Evolutionary conservation across 177 flowering plant species (phyloP), one percentile per base, ranked within the genome.

Genomic region (Vitis hybrid): DNA sequence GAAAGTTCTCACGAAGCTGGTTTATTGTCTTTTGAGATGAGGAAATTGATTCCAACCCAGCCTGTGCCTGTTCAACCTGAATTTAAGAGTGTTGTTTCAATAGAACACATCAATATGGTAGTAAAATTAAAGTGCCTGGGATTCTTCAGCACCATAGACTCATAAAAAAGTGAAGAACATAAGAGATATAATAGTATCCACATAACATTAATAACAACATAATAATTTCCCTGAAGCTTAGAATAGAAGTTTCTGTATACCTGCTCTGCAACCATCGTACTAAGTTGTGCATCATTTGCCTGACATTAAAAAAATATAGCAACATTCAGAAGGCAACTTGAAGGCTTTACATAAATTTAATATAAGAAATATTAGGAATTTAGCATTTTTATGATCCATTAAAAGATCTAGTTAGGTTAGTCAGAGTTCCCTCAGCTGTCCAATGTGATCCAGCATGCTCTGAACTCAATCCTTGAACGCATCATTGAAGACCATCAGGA

Each of bases 201-300:
- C 53, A 14, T 16, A 34, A 66, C 0, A 59, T 22, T 56, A 56
- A n/a, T 56, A 5, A 19, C 59, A 56, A 19, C 59, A 56, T 56
- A 56, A 16, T 56, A 19, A 56, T n/a, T 16, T 56, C 19, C 19
- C 26, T 16, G 9, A 19, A 19, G 11, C 10, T 67, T 49, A 50
- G 16, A 31, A 70, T 19, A n/a, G 18, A 52, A 57, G 31, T 67
- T 62, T 31, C 16, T 9, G n/a, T 22, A 19, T 81, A 91, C 99
- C 97, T 96, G 98, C 81, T 96, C 99, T 22, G 91, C 97, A 51
- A 93, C 99, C 97, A 93, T 92, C 15, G 99, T 92, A 81, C 99
- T 96, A 74, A 96, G 98, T 68, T 96, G 98, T 31, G 98, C 98
- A 84, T 96, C 98, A 78, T 96, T 96, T 66, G 98, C 97, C 98